Evolutionary conservation across 306 rosid genomes (phyloP).

Genomic region (Abrus precatorius): DNA sequence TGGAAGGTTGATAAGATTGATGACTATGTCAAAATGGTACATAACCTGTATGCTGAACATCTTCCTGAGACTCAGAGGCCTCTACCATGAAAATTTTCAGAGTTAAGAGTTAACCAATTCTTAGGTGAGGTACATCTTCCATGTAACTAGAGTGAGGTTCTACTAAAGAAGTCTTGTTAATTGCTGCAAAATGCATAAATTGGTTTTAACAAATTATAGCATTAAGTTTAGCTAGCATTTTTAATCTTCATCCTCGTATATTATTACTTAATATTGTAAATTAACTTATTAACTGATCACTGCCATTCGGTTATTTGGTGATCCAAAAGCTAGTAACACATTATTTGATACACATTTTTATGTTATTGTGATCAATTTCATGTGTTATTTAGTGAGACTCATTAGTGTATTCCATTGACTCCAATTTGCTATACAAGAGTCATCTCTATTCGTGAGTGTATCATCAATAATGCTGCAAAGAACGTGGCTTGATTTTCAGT

Average conservation of each 20-base stretch:
- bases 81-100: slow-evolving; percentile 34
- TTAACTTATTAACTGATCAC: neutral
- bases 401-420: neutral
- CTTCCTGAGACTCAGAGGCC: slow-evolving; percentile 68
- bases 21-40: slow-evolving; percentile 54
- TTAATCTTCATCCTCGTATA: neutral
- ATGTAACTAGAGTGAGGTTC: slow-evolving; percentile 21
- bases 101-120: neutral
- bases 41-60: slow-evolving; percentile 55
- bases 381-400: neutral
- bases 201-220: slow-evolving; percentile 6
- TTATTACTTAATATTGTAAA: slow-evolving; percentile 37
- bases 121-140: slow-evolving; percentile 32
- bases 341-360: neutral
- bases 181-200: slow-evolving; percentile 27
- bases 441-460: neutral
- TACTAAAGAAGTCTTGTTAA: neutral
- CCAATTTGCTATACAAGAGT: neutral
- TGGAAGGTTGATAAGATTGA: slow-evolving; percentile 65
- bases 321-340: neutral
- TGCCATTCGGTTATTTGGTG: slow-evolving; percentile 11
- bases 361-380: neutral
- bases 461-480: too few relatives aligned
- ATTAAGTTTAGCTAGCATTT: slow-evolving; percentile 33
- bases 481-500: too few relatives aligned